A percentile compares a stretch with the other conserved stretches of the same genome.
Evolutionary conservation across 305 asterid species (phyloP).

Genomic region (Solanum hybrid): DNA sequence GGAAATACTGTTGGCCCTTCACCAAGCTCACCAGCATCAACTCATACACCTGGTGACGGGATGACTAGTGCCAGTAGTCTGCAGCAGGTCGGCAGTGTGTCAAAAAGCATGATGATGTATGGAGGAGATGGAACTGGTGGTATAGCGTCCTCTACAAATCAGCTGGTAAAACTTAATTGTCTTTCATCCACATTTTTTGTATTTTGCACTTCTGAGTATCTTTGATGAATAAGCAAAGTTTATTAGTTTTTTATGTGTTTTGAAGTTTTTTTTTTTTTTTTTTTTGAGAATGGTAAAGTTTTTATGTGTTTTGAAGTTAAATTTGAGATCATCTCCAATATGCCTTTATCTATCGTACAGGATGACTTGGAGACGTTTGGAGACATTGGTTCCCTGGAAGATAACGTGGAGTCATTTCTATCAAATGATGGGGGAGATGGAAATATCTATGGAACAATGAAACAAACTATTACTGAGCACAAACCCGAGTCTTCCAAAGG

Average conservation of each 20-base stretch:
- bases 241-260: too few species aligned
- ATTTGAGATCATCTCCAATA: neutral
- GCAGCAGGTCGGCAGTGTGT: constrained; percentile 76
- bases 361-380: constrained; percentile 94
- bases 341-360: constrained; percentile 33
- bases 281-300: too few species aligned
- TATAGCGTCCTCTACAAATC: constrained; percentile 86
- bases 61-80: constrained; percentile 68
- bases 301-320: neutral
- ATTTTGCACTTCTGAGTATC: neutral
- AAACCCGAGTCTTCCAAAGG: constrained; percentile 83
- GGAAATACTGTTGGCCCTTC: constrained; percentile 98
- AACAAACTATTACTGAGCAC: constrained; percentile 64
- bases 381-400: constrained; percentile 86
- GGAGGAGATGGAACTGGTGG: constrained; percentile 71
- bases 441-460: constrained; percentile 66
- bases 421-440: constrained; percentile 83
- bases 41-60: constrained; percentile 95
- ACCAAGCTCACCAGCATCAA: constrained; percentile 95
- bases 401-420: constrained; percentile 86
- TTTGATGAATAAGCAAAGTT: neutral
- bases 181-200: neutral
- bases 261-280: too few species aligned
- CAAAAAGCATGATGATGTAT: constrained; percentile 75
- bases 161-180: constrained; percentile 40